Evolutionary conservation across 805 yeast species (phyloP), one percentile per base, ranked within the genome.

Genomic region (Komagataella ulmi): DNA sequence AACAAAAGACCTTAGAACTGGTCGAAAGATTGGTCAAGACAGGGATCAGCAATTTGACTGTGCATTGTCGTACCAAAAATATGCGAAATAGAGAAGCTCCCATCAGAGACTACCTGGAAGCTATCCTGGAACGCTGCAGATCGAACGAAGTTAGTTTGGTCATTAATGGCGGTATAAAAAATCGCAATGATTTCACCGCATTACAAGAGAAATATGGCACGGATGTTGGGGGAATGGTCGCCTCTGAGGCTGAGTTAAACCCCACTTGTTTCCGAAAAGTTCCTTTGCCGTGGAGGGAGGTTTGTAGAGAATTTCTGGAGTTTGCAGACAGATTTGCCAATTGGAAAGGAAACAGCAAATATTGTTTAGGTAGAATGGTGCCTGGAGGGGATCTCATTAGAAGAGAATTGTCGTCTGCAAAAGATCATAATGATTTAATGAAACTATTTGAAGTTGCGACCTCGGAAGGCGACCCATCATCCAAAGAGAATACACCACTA

Each of bases 61-160:
- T 93, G 3, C 99, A 93, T 65, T 93, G 98, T 64, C 79, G 99
- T 54, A 87, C 95, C 0, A 77, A 85, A 47, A 79, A 75, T 14
- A 93, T 93, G 98, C 74, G 98, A 59, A 87, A 85, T 60, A 74
- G 97, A 54, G 90, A 93, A 56, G 69, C 71, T 1, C 97, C 97
- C 4, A 75, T 85, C 8, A 76, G 95, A 64, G 82, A 76, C 47
- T 85, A 83, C 55, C 64, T 93, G 3, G 71, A 74, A 2, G 77
- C 74, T 43, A 79, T 93, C 21, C 79, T 80, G 48, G 65, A 73
- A 5, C 74, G 82, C 6, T 85, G 95, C 57, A 73, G 72, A 49
- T 73, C 71, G 6, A 72, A 80, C 45, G 77, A 79, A 3, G 85
- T 93, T 2, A 74, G 87, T 3, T 76, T 95, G 57, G 79, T 86